phyloP scores from a whole-genome alignment of 768 basidiomycete genomes.

The Lentinula boryana region DNA sequence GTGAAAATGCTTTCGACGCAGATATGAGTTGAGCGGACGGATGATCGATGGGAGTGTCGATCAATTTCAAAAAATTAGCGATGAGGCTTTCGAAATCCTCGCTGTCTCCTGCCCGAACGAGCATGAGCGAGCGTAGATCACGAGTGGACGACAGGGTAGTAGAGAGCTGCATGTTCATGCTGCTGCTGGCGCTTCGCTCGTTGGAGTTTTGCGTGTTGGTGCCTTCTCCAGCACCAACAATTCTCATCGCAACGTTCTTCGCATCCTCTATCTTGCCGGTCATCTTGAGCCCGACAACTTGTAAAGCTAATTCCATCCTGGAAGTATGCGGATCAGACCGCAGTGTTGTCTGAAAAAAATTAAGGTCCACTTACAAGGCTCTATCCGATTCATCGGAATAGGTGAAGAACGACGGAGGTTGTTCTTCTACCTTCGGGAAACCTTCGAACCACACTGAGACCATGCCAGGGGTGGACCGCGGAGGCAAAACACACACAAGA shows the following conservation, averaged over 20 bases:
- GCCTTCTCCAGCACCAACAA: conserved; percentile 67
- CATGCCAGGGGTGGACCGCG: conserved; percentile 71
- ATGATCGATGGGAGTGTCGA: conserved; percentile 58
- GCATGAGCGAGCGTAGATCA: conserved; percentile 53
- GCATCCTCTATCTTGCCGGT: conserved; percentile 93
- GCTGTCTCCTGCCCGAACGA: conserved; percentile 46
- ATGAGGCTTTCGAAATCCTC: conserved; percentile 72
- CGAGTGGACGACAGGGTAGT: conserved; percentile 29
- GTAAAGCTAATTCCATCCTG: conserved; percentile 93
- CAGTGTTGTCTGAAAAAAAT: conserved; percentile 6
- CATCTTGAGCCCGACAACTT: conserved; percentile 95
- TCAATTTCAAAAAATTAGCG: conserved; percentile 71
- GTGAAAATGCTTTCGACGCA: conserved; percentile 56
- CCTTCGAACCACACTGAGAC: conserved; percentile 90
- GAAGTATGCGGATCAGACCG: conserved; percentile 8
- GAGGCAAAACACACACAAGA: conserved; percentile 86
- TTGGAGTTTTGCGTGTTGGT: conserved; percentile 30
- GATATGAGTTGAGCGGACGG: conserved; percentile 35
- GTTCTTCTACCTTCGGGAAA: conserved; percentile 54
- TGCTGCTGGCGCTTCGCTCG: conserved; percentile 22
- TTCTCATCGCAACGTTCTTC: conserved; percentile 88
- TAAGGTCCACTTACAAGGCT: conserved; percentile 57
- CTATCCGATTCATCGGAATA: conserved; percentile 90
- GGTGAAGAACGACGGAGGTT: conserved; percentile 67
- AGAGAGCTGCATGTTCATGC: conserved; percentile 51